A percentile compares a stretch with the other conserved stretches of the same genome.
Conservation (phyloP, 1,284 basidiomycete genomes). For the Leccinum solheimii region DNA sequence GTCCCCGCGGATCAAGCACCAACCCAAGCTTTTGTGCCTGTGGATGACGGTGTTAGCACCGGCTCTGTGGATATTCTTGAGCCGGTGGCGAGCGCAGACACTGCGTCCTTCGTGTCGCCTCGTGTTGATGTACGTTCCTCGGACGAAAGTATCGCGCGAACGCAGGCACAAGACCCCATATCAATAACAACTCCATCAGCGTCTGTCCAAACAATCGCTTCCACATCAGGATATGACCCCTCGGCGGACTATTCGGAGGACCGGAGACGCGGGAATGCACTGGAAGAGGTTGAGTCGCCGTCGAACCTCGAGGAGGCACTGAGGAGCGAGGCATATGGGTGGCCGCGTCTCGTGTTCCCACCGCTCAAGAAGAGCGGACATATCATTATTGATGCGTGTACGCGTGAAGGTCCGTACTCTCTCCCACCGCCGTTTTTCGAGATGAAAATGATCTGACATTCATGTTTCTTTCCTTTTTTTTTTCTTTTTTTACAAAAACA, state of each 20-base stretch:
- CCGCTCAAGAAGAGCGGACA: constrained; percentile 93
- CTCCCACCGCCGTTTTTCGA: constrained; percentile 7
- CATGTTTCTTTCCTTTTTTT: constrained; percentile 32
- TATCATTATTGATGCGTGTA: constrained; percentile 90
- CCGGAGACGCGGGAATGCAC: constrained; percentile 4
- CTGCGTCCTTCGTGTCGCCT: constrained; percentile 26
- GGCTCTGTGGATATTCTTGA: constrained; percentile 15
- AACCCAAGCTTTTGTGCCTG: constrained; percentile 48
- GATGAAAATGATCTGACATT: constrained; percentile 11
- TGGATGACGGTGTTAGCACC: constrained; percentile 36
- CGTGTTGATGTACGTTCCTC: constrained; percentile 27
- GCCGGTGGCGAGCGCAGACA: constrained; percentile 19
- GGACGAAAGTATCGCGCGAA: constrained; percentile 15
- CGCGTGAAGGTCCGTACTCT: constrained; percentile 62
- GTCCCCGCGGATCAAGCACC: constrained; percentile 35
- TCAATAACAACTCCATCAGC: constrained; percentile 21
- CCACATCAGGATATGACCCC: constrained; percentile 11
- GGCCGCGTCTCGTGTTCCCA: constrained; percentile 90
- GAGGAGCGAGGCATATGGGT: constrained; percentile 70
- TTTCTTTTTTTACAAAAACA: constrained; percentile 14
- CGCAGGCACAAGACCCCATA: constrained; percentile 15
- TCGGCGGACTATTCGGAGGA: constrained; percentile 1
- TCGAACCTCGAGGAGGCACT: constrained; percentile 50
- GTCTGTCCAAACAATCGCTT: constrained; percentile 9
- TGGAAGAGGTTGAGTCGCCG: constrained; percentile 17